phyloP scores from a whole-genome alignment of 2,329 filamentous ascomycete species.

The Diaporthe velutina region DNA sequence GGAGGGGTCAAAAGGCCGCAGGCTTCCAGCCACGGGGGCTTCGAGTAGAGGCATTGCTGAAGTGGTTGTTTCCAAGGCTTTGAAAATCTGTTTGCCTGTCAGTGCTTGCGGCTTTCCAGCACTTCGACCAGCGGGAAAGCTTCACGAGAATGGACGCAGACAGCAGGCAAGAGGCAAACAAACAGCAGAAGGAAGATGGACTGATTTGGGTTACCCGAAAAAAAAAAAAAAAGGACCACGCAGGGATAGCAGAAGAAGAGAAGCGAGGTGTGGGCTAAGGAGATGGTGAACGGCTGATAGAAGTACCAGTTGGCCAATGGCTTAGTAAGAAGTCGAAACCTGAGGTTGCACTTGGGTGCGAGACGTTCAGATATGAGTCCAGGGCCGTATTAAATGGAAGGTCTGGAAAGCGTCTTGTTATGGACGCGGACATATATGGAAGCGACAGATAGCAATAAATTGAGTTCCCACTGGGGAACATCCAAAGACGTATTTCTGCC shows the following conservation, averaged over 20 bases:
- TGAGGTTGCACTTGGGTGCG: too few species aligned
- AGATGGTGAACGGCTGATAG: background rate
- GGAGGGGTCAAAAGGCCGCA: background rate
- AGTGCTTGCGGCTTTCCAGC: background rate
- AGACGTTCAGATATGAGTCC: too few species aligned
- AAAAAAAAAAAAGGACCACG: background rate
- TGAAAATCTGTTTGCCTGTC: background rate
- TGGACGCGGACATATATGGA: background rate
- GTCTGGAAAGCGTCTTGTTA: too few species aligned
- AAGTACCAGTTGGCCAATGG: too few species aligned
- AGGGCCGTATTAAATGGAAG: too few species aligned
- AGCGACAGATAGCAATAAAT: background rate
- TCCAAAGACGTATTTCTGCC: background rate
- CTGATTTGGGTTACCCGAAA: background rate
- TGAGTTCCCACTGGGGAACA: too few species aligned
- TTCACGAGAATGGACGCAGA: too few species aligned
- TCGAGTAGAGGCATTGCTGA: background rate
- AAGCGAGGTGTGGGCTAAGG: background rate
- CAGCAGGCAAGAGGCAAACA: background rate
- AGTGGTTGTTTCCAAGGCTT: background rate
- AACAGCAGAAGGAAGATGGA: background rate
- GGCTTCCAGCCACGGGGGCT: background rate
- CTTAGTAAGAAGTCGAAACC: background rate
- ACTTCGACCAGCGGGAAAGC: background rate
- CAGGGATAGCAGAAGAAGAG: too few species aligned